Evolutionary conservation across 225 moss, liverwort and hornwort genomes (phyloP), one percentile per base, ranked within the genome.

Genomic region (Takakia lepidozioides): DNA sequence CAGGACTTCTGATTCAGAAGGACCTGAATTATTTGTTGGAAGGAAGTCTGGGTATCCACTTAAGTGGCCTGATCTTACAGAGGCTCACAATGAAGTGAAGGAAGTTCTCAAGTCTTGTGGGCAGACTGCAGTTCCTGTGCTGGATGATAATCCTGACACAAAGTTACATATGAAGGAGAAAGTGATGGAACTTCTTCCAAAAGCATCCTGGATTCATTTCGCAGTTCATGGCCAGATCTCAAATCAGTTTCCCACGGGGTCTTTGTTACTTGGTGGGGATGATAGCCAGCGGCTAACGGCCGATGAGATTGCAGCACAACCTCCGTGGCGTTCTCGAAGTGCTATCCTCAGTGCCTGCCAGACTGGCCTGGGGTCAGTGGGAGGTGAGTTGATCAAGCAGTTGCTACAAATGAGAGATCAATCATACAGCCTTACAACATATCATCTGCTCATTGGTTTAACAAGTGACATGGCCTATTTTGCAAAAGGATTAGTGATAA

Each of bases 281-380:
- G 37, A 14, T 13, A 5, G 11, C 37, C 48, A 59, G 39, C 57
- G 63, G 38, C n/a, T 70, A 43, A 54, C 54, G 0, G 63, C 58
- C 19, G 29, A 17, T 17, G 23, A 63, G 13, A 63, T 70, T 3
- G 0, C 3, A 10, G 49, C 58, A 58, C 5, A 21, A 0, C 36
- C 53, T 10, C 10, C 19, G 9, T 70, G 58, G 69, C 27, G 28
- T 28, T 62, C 63, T 43, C 54, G 63, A 25, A 30, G 26, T 57
- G 69, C 36, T 50, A 23, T 70, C 49, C 27, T 28, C 0, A 70
- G 69, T 38, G 69, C 69, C 54, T 70, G 69, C 27, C 63, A 70
- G 27, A 70, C 54, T 4, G 68, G 58, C 29, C 63, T 70, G 14
- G 69, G 69, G 63, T 3, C 69, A 8, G 63, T 70, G 18, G 58